Percentiles rank a stretch among this genome's conserved stretches.
Conservation (phyloP, 148 eudicot genomes). For the Rhododendron kiyosumense region DNA sequence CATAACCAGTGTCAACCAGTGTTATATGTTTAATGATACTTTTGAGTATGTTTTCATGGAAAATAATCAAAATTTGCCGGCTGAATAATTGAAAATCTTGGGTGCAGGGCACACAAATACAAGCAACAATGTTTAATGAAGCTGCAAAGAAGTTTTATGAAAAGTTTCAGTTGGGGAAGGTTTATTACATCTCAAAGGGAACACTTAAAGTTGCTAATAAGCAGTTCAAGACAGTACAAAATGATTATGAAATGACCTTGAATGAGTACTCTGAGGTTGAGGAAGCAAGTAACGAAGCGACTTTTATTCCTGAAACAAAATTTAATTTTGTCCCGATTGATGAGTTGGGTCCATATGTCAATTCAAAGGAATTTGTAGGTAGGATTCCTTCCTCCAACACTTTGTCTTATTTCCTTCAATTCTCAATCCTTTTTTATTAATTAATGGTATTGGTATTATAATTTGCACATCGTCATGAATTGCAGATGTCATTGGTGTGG, state of each 20-base stretch:
- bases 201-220: slow-evolving; percentile 82
- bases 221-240: slow-evolving; percentile 79
- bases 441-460: not conserved
- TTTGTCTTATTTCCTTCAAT: not conserved
- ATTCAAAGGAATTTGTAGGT: slow-evolving; percentile 79
- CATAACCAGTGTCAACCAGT: not conserved
- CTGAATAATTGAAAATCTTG: slow-evolving; percentile 4
- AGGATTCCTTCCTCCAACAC: slow-evolving; percentile 8
- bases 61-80: not conserved
- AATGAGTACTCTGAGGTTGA: slow-evolving; percentile 84
- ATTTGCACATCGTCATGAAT: not conserved
- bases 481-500: slow-evolving; percentile 92
- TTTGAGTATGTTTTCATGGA: not conserved
- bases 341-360: slow-evolving; percentile 84
- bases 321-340: slow-evolving; percentile 91
- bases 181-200: slow-evolving; percentile 89
- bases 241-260: slow-evolving; percentile 95
- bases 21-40: not conserved
- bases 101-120: slow-evolving; percentile 94
- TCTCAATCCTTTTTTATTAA: not conserved
- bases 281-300: slow-evolving; percentile 65
- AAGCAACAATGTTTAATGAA: slow-evolving; percentile 98
- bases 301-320: slow-evolving; percentile 70
- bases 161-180: slow-evolving; percentile 78
- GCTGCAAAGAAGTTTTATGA: slow-evolving; percentile 92